Evolutionary conservation across 1,284 basidiomycete species (phyloP).

Genomic region (Xerocomus minutiporus): DNA sequence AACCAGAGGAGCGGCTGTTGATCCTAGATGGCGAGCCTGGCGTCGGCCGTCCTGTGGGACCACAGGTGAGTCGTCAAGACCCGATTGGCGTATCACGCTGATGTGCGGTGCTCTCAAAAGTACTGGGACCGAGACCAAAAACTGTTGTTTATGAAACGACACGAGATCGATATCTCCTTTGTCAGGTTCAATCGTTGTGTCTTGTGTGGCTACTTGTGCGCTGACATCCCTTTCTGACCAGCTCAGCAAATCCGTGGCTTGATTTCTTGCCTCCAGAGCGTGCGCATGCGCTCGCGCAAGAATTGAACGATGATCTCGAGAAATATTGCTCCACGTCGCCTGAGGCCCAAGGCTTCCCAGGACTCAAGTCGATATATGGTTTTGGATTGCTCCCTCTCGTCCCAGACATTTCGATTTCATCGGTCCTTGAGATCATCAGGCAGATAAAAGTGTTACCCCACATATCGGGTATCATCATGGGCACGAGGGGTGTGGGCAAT

Average conservation of each 20-base stretch:
- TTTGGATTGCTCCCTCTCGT: slow-evolving; percentile 84
- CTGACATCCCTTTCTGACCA: slow-evolving; percentile 23
- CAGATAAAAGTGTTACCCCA: slow-evolving; percentile 65
- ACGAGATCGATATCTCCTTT: slow-evolving; percentile 56
- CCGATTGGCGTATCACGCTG: slow-evolving; percentile 20
- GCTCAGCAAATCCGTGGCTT: slow-evolving; percentile 85
- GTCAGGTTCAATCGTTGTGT: slow-evolving; percentile 40
- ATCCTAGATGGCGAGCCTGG: slow-evolving; percentile 76
- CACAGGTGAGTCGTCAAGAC: slow-evolving; percentile 41
- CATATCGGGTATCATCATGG: slow-evolving; percentile 77
- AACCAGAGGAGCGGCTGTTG: slow-evolving; percentile 60
- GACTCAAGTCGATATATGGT: slow-evolving; percentile 65
- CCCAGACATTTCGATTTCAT: slow-evolving; percentile 49
- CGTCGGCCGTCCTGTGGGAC: slow-evolving; percentile 64
- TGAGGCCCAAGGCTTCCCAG: slow-evolving; percentile 25
- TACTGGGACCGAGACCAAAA: slow-evolving; percentile 80
- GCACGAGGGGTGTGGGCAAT: slow-evolving; percentile 70
- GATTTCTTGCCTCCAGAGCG: slow-evolving; percentile 73
- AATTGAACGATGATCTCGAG: slow-evolving; percentile 75
- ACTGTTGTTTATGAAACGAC: slow-evolving; percentile 59
- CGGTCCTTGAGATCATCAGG: slow-evolving; percentile 58
- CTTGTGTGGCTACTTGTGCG: slow-evolving; percentile 2
- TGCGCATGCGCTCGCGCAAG: slow-evolving; percentile 59
- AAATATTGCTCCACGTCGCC: slow-evolving; percentile 68
- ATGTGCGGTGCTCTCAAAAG: slow-evolving; percentile 37